phyloP scores from a whole-genome alignment of 345 rosid genomes.

The Cochlearia excelsa region DNA sequence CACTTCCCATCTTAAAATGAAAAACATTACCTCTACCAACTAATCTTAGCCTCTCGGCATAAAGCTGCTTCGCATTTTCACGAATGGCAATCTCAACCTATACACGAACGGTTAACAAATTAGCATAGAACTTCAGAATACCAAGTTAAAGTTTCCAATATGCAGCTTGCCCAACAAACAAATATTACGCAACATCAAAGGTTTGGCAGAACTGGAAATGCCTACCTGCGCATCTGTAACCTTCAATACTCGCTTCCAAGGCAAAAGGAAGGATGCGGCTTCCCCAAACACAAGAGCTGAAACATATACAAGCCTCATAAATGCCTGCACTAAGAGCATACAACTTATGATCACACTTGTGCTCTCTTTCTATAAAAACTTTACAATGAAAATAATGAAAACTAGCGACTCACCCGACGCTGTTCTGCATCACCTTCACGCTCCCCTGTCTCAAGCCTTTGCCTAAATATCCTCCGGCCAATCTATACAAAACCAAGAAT shows the following conservation, averaged over 20 bases:
- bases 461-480: conserved; percentile 86
- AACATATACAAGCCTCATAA: conserved; percentile 94
- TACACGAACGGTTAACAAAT: conserved; percentile 5
- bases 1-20: not conserved
- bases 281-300: conserved; percentile 96
- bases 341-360: conserved; percentile 57
- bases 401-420: conserved; percentile 66
- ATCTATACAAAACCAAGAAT: conserved; percentile 48
- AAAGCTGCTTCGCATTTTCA: conserved; percentile 87
- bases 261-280: conserved; percentile 92
- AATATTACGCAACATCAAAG: not conserved
- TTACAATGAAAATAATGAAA: conserved; percentile 1
- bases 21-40: conserved; percentile 65
- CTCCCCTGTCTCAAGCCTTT: conserved; percentile 97
- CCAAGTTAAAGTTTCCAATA: too few species aligned
- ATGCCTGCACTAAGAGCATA: conserved; percentile 93
- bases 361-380: conserved; percentile 17
- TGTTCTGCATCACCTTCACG: conserved; percentile 86
- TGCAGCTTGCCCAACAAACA: not conserved
- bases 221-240: conserved; percentile 92
- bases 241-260: conserved; percentile 98
- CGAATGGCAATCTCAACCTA: conserved; percentile 98
- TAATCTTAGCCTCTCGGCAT: conserved; percentile 62
- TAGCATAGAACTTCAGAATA: conserved; percentile 5
- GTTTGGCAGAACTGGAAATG: conserved; percentile 1